Conservation (phyloP, 2,329 filamentous ascomycete species). For the Verticillium klebahnii region DNA sequence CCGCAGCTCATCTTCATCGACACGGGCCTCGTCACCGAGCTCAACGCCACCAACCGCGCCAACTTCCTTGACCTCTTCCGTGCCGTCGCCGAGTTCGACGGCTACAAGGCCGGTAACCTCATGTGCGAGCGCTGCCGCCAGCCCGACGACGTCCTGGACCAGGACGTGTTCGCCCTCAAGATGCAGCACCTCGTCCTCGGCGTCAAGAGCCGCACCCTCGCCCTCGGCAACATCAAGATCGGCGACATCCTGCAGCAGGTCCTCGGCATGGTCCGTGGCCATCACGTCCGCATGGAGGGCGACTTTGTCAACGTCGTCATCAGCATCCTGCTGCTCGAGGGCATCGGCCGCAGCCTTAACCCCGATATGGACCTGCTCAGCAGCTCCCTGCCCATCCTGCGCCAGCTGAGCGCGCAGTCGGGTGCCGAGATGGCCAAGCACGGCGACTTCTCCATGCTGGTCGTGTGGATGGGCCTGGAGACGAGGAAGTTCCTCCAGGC, state of each 20-base stretch:
- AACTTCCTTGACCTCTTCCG: conserved; percentile 98
- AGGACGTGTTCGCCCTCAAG: conserved; percentile 86
- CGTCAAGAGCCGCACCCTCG: conserved; percentile 87
- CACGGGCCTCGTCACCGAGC: conserved; percentile 88
- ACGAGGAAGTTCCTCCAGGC: conserved; percentile 84
- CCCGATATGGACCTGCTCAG: conserved; percentile 81
- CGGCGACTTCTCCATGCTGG: conserved; percentile 78
- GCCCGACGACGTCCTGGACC: conserved; percentile 81
- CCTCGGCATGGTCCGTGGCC: conserved; percentile 80
- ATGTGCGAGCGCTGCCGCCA: conserved; percentile 96
- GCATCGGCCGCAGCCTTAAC: conserved; percentile 83
- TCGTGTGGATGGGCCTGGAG: conserved; percentile 88
- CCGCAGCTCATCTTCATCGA: conserved; percentile 98
- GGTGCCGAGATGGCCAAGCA: conserved; percentile 65
- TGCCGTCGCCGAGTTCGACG: conserved; percentile 92
- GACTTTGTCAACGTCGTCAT: conserved; percentile 99
- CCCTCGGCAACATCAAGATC: conserved; percentile 91
- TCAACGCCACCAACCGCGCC: conserved; percentile 77
- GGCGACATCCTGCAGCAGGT: conserved; percentile 92
- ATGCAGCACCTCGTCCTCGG: conserved; percentile 95
- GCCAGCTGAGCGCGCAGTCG: conserved; percentile 77
- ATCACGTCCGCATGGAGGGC: conserved; percentile 92
- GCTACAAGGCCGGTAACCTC: conserved; percentile 87
- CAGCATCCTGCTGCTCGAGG: conserved; percentile 87
- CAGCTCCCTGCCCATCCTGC: conserved; percentile 83